These are phyloP conservation scores for Myxozyma nipponensis DNA, from an alignment of 805 yeast species.

Conservation along the genomic window DNA sequence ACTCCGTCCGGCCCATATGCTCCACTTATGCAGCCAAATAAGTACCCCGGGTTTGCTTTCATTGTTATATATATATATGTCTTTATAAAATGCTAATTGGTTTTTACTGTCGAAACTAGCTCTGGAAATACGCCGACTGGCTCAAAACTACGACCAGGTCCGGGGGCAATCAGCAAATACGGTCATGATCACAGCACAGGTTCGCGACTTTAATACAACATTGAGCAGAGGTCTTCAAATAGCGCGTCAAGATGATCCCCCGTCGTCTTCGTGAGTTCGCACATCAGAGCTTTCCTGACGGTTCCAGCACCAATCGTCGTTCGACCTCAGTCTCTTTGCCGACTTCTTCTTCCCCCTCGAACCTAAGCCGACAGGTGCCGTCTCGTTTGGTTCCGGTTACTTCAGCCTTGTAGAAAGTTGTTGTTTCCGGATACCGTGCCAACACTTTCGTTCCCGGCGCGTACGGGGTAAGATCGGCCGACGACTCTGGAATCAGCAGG, in stretches of 20 bases:
- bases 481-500: slow-evolving; percentile 60
- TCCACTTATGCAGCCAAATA: slow-evolving; percentile 20
- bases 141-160: slow-evolving; percentile 1
- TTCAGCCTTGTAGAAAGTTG: slow-evolving; percentile 93
- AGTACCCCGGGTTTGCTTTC: slow-evolving; percentile 4
- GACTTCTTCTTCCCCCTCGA: slow-evolving; percentile 96
- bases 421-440: slow-evolving; percentile 95
- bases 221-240: slow-evolving; percentile 12
- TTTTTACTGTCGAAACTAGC: slow-evolving; percentile 6
- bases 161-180: slow-evolving; percentile 10
- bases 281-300: slow-evolving; percentile 33
- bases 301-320: slow-evolving; percentile 72
- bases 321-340: slow-evolving; percentile 93
- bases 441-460: slow-evolving; percentile 77
- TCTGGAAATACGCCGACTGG: slow-evolving; percentile 8
- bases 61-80: background rate
- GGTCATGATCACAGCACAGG: slow-evolving; percentile 13
- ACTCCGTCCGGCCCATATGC: slow-evolving; percentile 4
- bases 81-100: slow-evolving; percentile 1
- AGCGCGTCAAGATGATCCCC: no score
- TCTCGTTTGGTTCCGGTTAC: slow-evolving; percentile 75
- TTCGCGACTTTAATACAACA: slow-evolving; percentile 11
- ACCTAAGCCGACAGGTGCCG: slow-evolving; percentile 71
- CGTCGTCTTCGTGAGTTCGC: background rate
- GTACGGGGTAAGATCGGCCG: slow-evolving; percentile 47